A percentile compares a stretch with the other conserved stretches of the same genome.
phyloP scores from a whole-genome alignment of 805 yeast species.

The Schwanniomyces pseudopolymorphus region DNA sequence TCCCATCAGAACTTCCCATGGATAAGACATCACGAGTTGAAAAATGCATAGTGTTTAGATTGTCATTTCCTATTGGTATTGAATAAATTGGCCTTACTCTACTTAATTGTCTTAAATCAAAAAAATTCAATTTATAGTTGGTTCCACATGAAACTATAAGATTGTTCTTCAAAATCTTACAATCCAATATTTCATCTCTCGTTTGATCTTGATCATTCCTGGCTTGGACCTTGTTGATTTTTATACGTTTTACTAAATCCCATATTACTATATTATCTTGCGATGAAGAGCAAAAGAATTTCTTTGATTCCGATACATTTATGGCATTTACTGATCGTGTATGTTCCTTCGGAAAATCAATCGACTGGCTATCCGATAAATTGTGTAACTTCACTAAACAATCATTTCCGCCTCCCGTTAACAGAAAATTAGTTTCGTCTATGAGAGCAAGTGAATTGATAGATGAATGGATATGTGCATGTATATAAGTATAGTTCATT shows the following conservation, averaged over 20 bases:
- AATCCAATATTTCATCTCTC: constrained; percentile 15
- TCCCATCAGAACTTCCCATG: constrained; percentile 23
- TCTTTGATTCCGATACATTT: constrained; percentile 10
- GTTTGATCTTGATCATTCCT: background rate
- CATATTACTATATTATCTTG: constrained; percentile 15
- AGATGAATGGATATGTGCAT: constrained; percentile 15
- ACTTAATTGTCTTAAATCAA: constrained; percentile 18
- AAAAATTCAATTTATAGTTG: constrained; percentile 20
- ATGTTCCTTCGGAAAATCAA: constrained; percentile 16
- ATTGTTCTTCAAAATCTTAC: constrained; percentile 16
- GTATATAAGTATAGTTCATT: constrained; percentile 7
- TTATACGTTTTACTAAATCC: constrained; percentile 18
- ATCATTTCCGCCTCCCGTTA: constrained; percentile 25
- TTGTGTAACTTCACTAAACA: constrained; percentile 14
- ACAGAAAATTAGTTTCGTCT: constrained; percentile 12
- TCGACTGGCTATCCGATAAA: constrained; percentile 5
- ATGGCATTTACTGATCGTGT: constrained; percentile 16
- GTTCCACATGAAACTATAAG: constrained; percentile 26
- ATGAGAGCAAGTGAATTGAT: constrained; percentile 15
- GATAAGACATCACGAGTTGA: constrained; percentile 6
- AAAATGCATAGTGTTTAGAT: constrained; percentile 20
- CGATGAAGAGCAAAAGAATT: constrained; percentile 14
- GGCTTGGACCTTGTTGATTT: constrained; percentile 6
- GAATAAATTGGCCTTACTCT: constrained; percentile 11
- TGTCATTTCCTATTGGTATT: constrained; percentile 21